Conservation (phyloP, 306 rosid genomes). For the Casuarina equisetifolia region DNA sequence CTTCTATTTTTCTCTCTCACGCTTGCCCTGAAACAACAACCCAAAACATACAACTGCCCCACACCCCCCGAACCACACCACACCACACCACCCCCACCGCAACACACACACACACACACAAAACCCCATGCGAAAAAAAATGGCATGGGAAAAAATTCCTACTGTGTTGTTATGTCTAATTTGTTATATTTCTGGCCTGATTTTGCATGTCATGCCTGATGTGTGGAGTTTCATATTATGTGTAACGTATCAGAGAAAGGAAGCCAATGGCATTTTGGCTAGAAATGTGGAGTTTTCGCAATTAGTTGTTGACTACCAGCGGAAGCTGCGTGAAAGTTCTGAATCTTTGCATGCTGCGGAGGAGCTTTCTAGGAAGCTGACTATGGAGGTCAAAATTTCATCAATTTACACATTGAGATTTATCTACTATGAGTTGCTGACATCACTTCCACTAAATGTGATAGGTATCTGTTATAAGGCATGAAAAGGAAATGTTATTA, state of each 20-base stretch:
- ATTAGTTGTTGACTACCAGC: slow-evolving; percentile 75
- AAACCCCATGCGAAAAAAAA: too few relatives aligned
- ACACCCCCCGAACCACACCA: too few relatives aligned
- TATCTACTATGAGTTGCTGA: slow-evolving; percentile 10
- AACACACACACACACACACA: too few relatives aligned
- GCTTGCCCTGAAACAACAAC: neutral
- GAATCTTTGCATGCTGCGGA: slow-evolving; percentile 72
- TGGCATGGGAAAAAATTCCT: too few relatives aligned
- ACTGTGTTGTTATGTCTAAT: neutral
- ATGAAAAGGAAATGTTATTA: slow-evolving; percentile 75
- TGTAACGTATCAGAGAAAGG: slow-evolving; percentile 56
- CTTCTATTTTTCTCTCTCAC: neutral
- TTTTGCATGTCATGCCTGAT: neutral
- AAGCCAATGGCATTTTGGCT: slow-evolving; percentile 60
- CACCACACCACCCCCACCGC: too few relatives aligned
- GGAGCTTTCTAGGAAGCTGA: slow-evolving; percentile 65
- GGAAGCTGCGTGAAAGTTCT: slow-evolving; percentile 77
- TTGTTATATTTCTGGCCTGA: neutral
- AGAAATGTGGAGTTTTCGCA: slow-evolving; percentile 93
- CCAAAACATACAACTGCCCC: too few relatives aligned
- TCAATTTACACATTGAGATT: neutral
- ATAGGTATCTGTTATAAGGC: slow-evolving; percentile 69
- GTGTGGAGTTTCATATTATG: neutral
- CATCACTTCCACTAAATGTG: slow-evolving; percentile 4
- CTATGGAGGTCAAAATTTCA: slow-evolving; percentile 68